phyloP scores from a whole-genome alignment of 768 basidiomycete genomes.

The Pleurotus djamor region DNA sequence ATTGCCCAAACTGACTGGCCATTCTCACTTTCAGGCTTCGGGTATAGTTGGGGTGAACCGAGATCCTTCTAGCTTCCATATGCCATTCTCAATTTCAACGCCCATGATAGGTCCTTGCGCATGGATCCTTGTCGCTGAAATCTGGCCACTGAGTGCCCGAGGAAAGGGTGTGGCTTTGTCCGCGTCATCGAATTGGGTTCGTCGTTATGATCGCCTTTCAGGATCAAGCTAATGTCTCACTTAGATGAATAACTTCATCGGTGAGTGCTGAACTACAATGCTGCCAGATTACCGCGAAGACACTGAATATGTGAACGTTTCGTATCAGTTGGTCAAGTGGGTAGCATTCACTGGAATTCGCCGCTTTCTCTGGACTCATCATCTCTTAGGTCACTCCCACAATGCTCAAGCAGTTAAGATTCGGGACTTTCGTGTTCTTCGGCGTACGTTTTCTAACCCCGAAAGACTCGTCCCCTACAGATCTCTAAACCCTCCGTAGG shows the following conservation, averaged over 20 bases:
- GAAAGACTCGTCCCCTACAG: neutral
- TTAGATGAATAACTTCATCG: slow-evolving; percentile 79
- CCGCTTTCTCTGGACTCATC: neutral
- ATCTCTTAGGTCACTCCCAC: slow-evolving; percentile 56
- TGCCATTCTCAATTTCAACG: neutral
- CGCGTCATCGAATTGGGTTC: slow-evolving; percentile 73
- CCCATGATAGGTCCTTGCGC: slow-evolving; percentile 49
- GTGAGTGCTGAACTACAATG: slow-evolving; percentile 24
- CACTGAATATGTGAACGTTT: slow-evolving; percentile 6
- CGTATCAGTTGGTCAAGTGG: slow-evolving; percentile 47
- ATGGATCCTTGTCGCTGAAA: slow-evolving; percentile 79
- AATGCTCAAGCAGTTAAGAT: slow-evolving; percentile 63
- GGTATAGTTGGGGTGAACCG: slow-evolving; percentile 69
- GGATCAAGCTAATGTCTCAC: neutral
- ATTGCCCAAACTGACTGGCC: neutral
- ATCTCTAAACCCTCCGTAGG: slow-evolving; percentile 25
- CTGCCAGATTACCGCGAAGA: neutral
- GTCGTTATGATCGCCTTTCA: slow-evolving; percentile 9
- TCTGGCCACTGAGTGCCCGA: slow-evolving; percentile 69
- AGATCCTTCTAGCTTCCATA: neutral
- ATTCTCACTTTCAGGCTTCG: slow-evolving; percentile 44
- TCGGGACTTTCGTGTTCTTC: slow-evolving; percentile 78
- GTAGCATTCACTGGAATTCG: neutral
- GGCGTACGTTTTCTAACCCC: slow-evolving; percentile 38
- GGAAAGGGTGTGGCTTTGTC: slow-evolving; percentile 77